These are phyloP conservation scores for Colletotrichum sp. DNA, from an alignment of 2,329 filamentous ascomycete genomes.

Conservation along the genomic window DNA sequence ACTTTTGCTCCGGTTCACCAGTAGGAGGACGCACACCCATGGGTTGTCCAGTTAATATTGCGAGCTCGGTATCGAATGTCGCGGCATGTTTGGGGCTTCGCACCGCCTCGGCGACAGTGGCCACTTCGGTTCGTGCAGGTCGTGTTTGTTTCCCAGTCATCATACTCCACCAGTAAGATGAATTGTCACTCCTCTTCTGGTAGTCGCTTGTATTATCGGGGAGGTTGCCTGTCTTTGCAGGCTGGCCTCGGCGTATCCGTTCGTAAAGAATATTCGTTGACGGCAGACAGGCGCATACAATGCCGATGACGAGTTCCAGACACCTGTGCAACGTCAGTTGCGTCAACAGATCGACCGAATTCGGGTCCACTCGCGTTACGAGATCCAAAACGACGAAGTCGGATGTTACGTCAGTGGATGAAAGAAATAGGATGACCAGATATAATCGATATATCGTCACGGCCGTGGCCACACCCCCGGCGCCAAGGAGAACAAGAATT, in stretches of 20 bases:
- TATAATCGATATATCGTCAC: conserved; percentile 32
- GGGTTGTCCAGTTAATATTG: neutral
- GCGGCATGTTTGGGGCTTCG: neutral
- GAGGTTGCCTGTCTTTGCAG: neutral
- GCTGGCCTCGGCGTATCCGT: neutral
- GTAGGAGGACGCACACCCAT: neutral
- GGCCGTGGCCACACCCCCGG: conserved; percentile 31
- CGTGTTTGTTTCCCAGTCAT: neutral
- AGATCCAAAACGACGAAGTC: conserved; percentile 27
- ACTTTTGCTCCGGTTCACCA: accelerated
- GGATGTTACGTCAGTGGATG: conserved; percentile 26
- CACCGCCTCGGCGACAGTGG: neutral
- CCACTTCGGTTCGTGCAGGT: neutral
- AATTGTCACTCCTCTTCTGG: neutral
- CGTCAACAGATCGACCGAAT: neutral
- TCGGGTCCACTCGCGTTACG: conserved; percentile 2
- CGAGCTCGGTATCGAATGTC: conserved; percentile 14
- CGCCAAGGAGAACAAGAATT: conserved; percentile 32
- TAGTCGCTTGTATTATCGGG: neutral
- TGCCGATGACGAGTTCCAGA: conserved; percentile 23
- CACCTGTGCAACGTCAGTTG: neutral
- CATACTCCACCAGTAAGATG: conserved; percentile 7
- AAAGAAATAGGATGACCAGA: conserved; percentile 24
- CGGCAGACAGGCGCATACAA: conserved; percentile 23
- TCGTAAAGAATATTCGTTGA: conserved; percentile 22